These are phyloP conservation scores for Suillus discolor DNA, from an alignment of 768 basidiomycete genomes.

Conservation along the genomic window DNA sequence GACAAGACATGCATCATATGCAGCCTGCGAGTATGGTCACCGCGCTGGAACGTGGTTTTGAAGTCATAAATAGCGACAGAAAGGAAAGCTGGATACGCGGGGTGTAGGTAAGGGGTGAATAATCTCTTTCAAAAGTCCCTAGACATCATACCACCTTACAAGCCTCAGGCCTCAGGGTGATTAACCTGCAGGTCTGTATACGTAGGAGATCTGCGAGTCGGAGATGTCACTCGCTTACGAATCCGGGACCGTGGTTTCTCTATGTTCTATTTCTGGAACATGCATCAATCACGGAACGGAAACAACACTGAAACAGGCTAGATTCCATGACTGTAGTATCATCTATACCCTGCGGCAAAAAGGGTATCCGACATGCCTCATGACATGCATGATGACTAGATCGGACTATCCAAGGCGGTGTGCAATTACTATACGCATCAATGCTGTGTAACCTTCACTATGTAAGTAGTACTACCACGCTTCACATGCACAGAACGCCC, in stretches of 20 bases:
- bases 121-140: conserved; percentile 3
- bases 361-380: too few relatives aligned
- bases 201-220: too few relatives aligned
- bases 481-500: background rate
- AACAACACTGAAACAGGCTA: too few relatives aligned
- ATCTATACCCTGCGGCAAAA: too few relatives aligned
- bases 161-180: conserved; percentile 40
- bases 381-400: too few relatives aligned
- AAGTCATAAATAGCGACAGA: conserved; percentile 2
- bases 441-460: background rate
- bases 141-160: conserved; percentile 38
- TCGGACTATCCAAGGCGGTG: background rate
- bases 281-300: too few relatives aligned
- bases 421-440: background rate
- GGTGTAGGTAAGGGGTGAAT: conserved; percentile 63
- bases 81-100: conserved; percentile 35
- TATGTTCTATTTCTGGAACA: too few relatives aligned
- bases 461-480: background rate
- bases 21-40: conserved; percentile 71
- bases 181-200: too few relatives aligned
- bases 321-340: too few relatives aligned
- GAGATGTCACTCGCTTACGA: too few relatives aligned
- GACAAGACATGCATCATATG: conserved; percentile 72
- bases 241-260: too few relatives aligned
- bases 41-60: conserved; percentile 46